phyloP scores from a whole-genome alignment of 164 flowering plant genomes.

The Nymphaea thermarum region DNA sequence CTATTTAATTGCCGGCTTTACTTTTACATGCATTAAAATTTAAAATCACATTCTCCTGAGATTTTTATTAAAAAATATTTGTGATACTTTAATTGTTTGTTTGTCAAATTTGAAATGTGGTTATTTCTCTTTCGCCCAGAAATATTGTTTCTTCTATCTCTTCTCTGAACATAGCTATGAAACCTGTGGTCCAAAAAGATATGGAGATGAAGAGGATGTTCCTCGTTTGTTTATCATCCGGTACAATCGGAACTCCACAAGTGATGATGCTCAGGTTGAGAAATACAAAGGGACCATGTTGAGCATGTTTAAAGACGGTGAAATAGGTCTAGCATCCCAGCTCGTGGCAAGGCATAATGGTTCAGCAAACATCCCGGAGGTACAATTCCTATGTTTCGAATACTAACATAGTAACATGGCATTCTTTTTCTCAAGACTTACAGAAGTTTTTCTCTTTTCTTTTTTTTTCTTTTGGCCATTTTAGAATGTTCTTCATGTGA shows the following conservation, averaged over 20 bases:
- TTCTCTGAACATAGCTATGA: conserved; percentile 57
- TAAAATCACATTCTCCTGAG: too few species aligned
- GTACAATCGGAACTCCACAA: conserved; percentile 53
- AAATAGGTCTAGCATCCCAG: conserved; percentile 65
- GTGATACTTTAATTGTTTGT: too few species aligned
- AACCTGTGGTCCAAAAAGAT: conserved; percentile 76
- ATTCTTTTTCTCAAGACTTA: too few species aligned
- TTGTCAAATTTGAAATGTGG: too few species aligned
- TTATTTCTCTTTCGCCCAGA: conserved; percentile 26
- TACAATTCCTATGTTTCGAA: conserved; percentile 8
- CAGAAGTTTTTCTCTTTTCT: too few species aligned
- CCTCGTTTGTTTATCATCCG: conserved; percentile 73
- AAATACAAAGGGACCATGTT: conserved; percentile 31
- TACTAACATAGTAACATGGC: too few species aligned
- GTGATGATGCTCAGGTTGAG: conserved; percentile 23
- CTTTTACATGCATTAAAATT: too few species aligned
- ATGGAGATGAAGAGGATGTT: conserved; percentile 35
- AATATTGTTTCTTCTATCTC: conserved; percentile 66
- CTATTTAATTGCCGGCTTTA: too few species aligned
- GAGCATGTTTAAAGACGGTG: conserved; percentile 23
- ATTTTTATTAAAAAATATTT: too few species aligned
- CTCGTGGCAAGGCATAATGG: conserved; percentile 88
- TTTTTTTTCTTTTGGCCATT: too few species aligned
- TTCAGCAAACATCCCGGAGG: conserved; percentile 52
- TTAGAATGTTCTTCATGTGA: too few species aligned